A percentile compares a stretch with the other conserved stretches of the same genome.
These are phyloP conservation scores for Austropuccinia psidii DNA, from an alignment of 1,284 basidiomycete species.

Conservation along the genomic window DNA sequence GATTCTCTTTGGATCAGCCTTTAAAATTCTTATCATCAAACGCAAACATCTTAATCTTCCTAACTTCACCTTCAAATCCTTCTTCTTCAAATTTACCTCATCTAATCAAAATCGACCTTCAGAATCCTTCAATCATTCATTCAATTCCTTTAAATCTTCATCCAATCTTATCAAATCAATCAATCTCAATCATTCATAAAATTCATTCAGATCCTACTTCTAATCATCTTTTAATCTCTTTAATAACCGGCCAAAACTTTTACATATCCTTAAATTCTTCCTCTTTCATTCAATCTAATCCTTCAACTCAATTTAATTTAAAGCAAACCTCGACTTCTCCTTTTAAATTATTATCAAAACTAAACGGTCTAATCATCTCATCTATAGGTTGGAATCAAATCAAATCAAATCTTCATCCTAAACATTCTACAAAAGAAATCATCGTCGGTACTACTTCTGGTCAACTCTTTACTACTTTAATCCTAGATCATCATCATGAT, in stretches of 20 bases:
- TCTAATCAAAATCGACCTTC: slow-evolving; percentile 30
- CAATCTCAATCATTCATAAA: slow-evolving; percentile 10
- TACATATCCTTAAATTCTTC: slow-evolving; percentile 57
- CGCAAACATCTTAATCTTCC: slow-evolving; percentile 27
- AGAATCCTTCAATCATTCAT: slow-evolving; percentile 27
- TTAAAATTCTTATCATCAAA: slow-evolving; percentile 22
- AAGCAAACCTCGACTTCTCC: too few species aligned
- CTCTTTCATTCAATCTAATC: slow-evolving; percentile 15
- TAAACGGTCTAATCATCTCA: slow-evolving; percentile 74
- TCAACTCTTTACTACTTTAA: slow-evolving; percentile 66
- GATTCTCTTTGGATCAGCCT: slow-evolving; percentile 32
- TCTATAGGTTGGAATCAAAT: slow-evolving; percentile 89
- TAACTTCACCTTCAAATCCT: slow-evolving; percentile 1
- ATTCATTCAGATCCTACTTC: slow-evolving; percentile 86
- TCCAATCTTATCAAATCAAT: slow-evolving; percentile 5
- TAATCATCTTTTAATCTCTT: slow-evolving; percentile 76
- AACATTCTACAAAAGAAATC: slow-evolving; percentile 65
- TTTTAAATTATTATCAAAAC: slow-evolving; percentile 64
- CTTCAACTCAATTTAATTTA: too few species aligned
- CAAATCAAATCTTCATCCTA: slow-evolving; percentile 50
- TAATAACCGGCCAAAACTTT: slow-evolving; percentile 83
- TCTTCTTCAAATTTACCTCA: slow-evolving; percentile 8
- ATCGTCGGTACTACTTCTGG: slow-evolving; percentile 81
- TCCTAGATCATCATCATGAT: slow-evolving; percentile 77
- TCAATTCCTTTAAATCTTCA: slow-evolving; percentile 24